Evolutionary conservation across 129 eudicot genomes (phyloP).

Genomic region (Gnaphalium uliginosum): DNA sequence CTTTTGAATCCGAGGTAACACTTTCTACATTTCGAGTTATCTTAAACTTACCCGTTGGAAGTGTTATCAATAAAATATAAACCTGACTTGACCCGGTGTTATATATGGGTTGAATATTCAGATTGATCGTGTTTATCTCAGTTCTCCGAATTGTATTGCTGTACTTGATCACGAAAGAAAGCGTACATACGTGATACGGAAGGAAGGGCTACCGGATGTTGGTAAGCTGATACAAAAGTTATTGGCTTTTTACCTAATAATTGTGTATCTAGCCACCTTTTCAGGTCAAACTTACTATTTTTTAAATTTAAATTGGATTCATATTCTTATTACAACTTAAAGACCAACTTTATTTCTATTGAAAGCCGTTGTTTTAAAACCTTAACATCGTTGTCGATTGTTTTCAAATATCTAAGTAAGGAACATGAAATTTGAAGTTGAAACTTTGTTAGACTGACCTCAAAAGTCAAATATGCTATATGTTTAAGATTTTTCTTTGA

Average conservation of each 20-base stretch:
- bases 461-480: conserved; percentile 17
- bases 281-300: conserved; percentile 5
- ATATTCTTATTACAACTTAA: neutral
- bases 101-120: conserved; percentile 30
- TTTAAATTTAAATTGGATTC: neutral
- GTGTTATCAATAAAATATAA: no score
- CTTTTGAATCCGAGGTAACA: conserved; percentile 90
- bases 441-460: conserved; percentile 8
- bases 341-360: neutral
- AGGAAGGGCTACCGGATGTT: conserved; percentile 88
- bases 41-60: no score
- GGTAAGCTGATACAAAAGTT: conserved; percentile 47
- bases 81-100: neutral
- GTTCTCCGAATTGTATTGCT: conserved; percentile 72
- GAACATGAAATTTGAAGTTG: neutral
- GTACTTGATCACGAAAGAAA: conserved; percentile 93
- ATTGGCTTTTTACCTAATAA: neutral
- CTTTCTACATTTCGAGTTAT: conserved; percentile 3
- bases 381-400: neutral
- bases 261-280: neutral
- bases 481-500: no score
- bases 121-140: conserved; percentile 87
- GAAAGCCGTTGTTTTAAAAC: neutral
- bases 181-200: conserved; percentile 70
- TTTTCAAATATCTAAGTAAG: neutral